Base-by-base conservation (phyloP, 1,284 basidiomycete species). In the Fomitopsis pinicola region DNA sequence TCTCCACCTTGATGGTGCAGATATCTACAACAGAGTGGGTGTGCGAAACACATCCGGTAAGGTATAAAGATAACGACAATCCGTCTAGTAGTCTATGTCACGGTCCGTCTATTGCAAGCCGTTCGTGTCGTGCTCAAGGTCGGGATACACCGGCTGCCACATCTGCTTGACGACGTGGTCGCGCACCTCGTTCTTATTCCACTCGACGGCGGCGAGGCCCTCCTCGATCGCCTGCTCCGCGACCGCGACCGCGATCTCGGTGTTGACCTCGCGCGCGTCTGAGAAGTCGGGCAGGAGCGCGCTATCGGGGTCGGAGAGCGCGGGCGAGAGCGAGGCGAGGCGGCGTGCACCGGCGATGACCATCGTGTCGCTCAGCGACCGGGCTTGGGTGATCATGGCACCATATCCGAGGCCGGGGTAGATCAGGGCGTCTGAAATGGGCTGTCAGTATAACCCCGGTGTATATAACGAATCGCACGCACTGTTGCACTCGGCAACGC, bases 361-460 rank as follows among this genome's bases (percentile, higher is more conserved):
- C 89, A 91, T 91, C 17, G 79, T 82, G 69, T 91, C 87, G 6
- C 88, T 88, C 66, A 94, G 80, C 5, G 76, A 76, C 14, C 82
- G 78, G 3, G 89, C 85, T 64, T 85, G 77, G 12, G 85, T 77
- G 26, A 92, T 76, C 65, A 94, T 85, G 42, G 83, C 77, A 42
- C 91, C 92, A 59, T 91, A 85, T 10, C 91, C 91, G 42, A 94
- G 81, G 33, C 89, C 91, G 2, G 91, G 91, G 73, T 91, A 92
- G 55, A 92, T 87, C 33, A 92, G 77, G 0, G 91, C 91, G 69
- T 94, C 83, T 85, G 17, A 60, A 17, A 36, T 19, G 45, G 14
- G 38, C 9, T n/a, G 48, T 50, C 48, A 50, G 28, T 6, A n/a
- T n/a, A 30, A 30, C 36, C 48, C 38, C 26, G 46, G 15, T 17